Percentiles rank a stretch among this genome's conserved stretches.
phyloP scores from a whole-genome alignment of 257 asterid genomes.

The Ajuga chamaepitys region DNA sequence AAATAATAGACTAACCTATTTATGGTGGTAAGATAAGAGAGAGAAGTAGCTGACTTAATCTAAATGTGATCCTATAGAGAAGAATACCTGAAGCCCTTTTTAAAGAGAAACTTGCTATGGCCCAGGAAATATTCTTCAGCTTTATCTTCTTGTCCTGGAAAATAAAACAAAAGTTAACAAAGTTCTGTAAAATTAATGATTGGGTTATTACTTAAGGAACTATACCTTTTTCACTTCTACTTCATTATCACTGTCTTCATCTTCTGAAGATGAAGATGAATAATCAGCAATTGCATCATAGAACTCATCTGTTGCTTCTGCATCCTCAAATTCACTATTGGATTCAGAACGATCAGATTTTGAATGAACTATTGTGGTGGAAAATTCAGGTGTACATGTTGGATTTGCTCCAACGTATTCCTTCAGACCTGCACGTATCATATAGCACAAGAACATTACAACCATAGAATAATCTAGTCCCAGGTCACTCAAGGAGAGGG shows the following conservation, averaged over 20 bases:
- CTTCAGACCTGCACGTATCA: slow-evolving; percentile 64
- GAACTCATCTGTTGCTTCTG: slow-evolving; percentile 69
- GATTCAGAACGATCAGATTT: slow-evolving; percentile 49
- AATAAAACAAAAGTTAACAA: slow-evolving; percentile 8
- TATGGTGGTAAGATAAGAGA: slow-evolving; percentile 3
- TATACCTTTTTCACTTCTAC: slow-evolving; percentile 50
- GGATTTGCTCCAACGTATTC: slow-evolving; percentile 96
- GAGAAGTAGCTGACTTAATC: slow-evolving; percentile 4
- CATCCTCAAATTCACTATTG: slow-evolving; percentile 57
- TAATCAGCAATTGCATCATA: slow-evolving; percentile 76
- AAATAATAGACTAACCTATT: not conserved
- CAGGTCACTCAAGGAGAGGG: not conserved
- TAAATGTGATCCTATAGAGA: slow-evolving; percentile 5
- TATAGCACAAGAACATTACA: slow-evolving; percentile 9
- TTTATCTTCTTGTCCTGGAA: slow-evolving; percentile 56
- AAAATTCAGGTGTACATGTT: slow-evolving; percentile 33
- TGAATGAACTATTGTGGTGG: slow-evolving; percentile 46
- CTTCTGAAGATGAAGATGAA: slow-evolving; percentile 65
- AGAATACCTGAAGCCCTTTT: slow-evolving; percentile 53
- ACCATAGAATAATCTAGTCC: not conserved
- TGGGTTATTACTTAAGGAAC: not conserved
- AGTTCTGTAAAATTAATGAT: not conserved
- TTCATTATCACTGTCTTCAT: slow-evolving; percentile 57
- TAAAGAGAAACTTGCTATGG: slow-evolving; percentile 54
- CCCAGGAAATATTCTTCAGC: slow-evolving; percentile 85